Evolutionary conservation across 345 rosid genomes (phyloP), one percentile per base, ranked within the genome.

Genomic region (Sisymbrium altissimum): DNA sequence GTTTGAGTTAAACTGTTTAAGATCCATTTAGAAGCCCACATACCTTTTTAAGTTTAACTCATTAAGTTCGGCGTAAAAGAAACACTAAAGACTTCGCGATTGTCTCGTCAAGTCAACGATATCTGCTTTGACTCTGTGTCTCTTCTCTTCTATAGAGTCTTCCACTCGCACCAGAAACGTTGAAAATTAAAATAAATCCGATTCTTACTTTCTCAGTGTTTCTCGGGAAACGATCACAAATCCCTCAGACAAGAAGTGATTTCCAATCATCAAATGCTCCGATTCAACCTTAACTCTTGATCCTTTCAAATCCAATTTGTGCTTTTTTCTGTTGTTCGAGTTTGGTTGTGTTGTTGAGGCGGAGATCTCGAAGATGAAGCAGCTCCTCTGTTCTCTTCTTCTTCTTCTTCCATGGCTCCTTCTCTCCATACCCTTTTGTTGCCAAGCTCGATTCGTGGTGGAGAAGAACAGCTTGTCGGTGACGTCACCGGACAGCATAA

Each of bases 381-480:
- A 61, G 49, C 35, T 61, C 19, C 33, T 79, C 39, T 57, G 84
- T 35, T 87, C 88, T 80, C 74, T 86, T 69, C 23, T 82, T 79
- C 74, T n/a, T n/a, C n/a, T 86, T 69, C 23, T 82, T 53, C 43
- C 84, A 3, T 29, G 67, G 73, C 66, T 57, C 14, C 68, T 57
- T 11, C 23, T 78, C 21, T 32, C 41, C 5, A 17, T 52, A 2
- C 48, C 64, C 23, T 49, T 58, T 38, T 68, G 61, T 8, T 27
- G 14, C 5, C 68, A 70, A 38, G 89, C 83, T 49, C 81, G 90
- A 78, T 95, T 95, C 73, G 97, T 95, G 65, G 99, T 95, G 74
- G 99, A 95, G 86, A 95, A 95, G 87, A 95, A 95, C 78, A 95
- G 93, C 66, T 78, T 95, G 79, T 81, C 81, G 76, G 93, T 95